phyloP scores from a whole-genome alignment of 2,329 filamentous ascomycete genomes.

The Pyricularia pennisetigena region DNA sequence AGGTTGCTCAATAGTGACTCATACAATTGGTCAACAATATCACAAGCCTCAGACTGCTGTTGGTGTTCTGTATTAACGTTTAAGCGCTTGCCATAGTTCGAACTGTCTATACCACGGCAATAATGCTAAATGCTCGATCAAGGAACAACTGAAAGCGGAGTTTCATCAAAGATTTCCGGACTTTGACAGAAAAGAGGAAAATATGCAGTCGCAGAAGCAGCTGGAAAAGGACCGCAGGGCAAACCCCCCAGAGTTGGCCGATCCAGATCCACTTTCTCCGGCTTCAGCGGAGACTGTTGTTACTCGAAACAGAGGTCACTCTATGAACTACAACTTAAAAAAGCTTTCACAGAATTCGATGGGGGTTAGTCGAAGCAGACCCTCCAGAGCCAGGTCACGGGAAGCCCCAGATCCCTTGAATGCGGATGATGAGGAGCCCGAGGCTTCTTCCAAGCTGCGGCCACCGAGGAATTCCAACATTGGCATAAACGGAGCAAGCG shows the following conservation, averaged over 20 bases:
- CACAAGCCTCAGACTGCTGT: background rate
- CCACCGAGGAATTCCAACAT: background rate
- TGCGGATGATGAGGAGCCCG: background rate
- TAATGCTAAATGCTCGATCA: slow-evolving; percentile 13
- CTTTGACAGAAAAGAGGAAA: background rate
- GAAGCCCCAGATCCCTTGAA: background rate
- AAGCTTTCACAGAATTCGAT: background rate
- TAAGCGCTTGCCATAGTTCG: slow-evolving; percentile 1
- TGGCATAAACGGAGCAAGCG: background rate
- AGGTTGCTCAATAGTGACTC: background rate
- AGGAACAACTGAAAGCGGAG: background rate
- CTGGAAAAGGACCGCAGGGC: background rate
- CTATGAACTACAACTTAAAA: background rate
- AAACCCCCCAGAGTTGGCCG: background rate
- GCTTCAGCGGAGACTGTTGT: background rate
- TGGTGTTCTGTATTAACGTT: background rate
- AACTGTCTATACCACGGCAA: slow-evolving; percentile 19
- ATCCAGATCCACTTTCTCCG: background rate
- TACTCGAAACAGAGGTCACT: background rate
- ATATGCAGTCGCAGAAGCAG: background rate
- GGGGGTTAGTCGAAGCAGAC: background rate
- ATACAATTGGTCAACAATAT: background rate
- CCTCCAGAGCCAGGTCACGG: background rate
- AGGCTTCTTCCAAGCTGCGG: background rate
- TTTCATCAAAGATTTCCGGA: background rate